phyloP scores from a whole-genome alignment of 176 grass and related monocot species.

The Bolboschoenus planiculmis region DNA sequence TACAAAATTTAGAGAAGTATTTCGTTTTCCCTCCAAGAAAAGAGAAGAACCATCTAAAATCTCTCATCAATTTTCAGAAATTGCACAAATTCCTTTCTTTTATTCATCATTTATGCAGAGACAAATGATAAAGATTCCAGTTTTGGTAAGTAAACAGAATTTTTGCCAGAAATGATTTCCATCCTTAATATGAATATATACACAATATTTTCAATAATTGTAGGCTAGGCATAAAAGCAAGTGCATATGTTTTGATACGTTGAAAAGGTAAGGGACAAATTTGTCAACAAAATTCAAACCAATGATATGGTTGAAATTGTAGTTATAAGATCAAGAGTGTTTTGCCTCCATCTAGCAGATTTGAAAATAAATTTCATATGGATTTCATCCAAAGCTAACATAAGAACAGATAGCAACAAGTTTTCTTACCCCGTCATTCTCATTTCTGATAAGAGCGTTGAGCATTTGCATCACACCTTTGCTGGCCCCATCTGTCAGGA shows the following conservation, averaged over 20 bases:
- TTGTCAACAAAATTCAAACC: neutral
- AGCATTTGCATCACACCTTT: conserved; percentile 97
- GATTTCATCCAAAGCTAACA: neutral
- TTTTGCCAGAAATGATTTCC: neutral
- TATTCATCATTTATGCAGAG: neutral
- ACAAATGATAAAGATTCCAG: neutral
- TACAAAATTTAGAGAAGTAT: neutral
- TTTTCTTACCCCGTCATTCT: conserved; percentile 68
- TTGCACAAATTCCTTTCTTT: neutral
- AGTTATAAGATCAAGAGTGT: neutral
- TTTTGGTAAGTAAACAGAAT: neutral
- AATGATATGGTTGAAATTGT: neutral
- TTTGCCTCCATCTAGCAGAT: neutral
- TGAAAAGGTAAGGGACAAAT: neutral
- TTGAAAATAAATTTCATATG: neutral
- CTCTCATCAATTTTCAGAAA: neutral
- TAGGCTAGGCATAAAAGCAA: neutral
- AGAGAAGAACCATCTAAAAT: neutral
- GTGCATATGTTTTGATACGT: neutral
- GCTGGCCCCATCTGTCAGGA: conserved; percentile 90
- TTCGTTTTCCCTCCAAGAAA: neutral
- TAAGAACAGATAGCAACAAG: neutral
- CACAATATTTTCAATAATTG: neutral
- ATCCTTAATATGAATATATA: neutral
- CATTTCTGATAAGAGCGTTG: conserved; percentile 75